Conservation (phyloP, 2,329 filamentous ascomycete genomes). For the Triangularia setosa region DNA sequence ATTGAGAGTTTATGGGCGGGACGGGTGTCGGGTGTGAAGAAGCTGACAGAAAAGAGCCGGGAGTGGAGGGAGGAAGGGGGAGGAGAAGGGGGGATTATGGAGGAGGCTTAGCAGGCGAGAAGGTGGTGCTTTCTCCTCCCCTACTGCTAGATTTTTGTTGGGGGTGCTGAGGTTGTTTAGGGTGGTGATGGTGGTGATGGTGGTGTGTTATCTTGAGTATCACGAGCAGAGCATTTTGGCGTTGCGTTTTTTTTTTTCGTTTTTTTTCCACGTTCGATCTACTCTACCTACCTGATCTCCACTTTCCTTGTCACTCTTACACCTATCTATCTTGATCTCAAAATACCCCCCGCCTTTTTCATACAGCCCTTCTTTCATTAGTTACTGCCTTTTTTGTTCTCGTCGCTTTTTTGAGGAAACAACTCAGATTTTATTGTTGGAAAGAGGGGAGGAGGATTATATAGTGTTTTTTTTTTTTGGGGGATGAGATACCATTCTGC, state of each 20-base stretch:
- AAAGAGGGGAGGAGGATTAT: background rate
- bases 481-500: constrained; percentile 25
- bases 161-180: background rate
- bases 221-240: background rate
- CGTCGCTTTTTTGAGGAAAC: background rate
- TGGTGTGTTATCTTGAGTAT: background rate
- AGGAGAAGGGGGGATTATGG: constrained; percentile 63
- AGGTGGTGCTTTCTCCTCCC: background rate
- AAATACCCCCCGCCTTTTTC: background rate
- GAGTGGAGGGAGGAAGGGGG: constrained; percentile 89
- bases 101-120: constrained; percentile 45
- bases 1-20: constrained; percentile 87
- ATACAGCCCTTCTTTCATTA: background rate
- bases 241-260: constrained; percentile 4
- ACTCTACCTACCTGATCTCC: background rate
- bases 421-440: background rate
- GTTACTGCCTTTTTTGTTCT: background rate
- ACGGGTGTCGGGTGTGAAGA: constrained; percentile 75
- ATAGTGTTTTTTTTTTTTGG: background rate
- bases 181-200: too few relatives aligned
- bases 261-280: background rate
- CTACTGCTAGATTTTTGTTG: background rate
- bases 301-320: background rate
- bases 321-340: background rate
- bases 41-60: constrained; percentile 75